phyloP scores from a whole-genome alignment of 2,329 filamentous ascomycete genomes.

The Neurospora crassa region DNA sequence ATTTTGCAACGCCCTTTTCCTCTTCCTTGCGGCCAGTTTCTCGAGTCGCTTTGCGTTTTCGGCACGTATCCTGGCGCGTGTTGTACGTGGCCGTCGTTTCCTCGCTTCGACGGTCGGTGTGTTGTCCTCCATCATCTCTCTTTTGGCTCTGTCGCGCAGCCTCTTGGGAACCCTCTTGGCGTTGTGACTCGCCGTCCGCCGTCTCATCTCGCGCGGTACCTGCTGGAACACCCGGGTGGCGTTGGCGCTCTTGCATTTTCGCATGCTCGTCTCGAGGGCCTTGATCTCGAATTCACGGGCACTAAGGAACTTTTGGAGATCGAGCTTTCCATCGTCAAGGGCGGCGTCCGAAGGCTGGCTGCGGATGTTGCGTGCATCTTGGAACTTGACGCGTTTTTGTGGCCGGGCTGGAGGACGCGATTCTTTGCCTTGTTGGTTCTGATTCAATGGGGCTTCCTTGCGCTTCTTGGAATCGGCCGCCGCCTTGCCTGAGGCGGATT shows the following conservation, averaged over 20 bases:
- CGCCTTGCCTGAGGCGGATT: conserved; percentile 6
- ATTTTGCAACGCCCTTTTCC: conserved; percentile 32
- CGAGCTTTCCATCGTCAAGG: conserved; percentile 65
- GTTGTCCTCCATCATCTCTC: conserved; percentile 80
- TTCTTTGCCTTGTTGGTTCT: conserved; percentile 2
- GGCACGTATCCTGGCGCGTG: conserved; percentile 53
- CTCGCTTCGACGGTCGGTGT: conserved; percentile 67
- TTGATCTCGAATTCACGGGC: conserved; percentile 84
- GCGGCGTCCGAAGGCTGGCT: conserved; percentile 41
- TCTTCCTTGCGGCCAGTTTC: conserved; percentile 48
- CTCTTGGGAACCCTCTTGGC: conserved; percentile 78
- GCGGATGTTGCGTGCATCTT: conserved; percentile 39
- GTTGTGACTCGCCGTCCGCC: conserved; percentile 91
- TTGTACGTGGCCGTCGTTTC: conserved; percentile 50
- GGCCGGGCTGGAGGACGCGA: conserved; percentile 14
- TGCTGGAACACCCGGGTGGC: conserved; percentile 78
- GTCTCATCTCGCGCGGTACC: conserved; percentile 73
- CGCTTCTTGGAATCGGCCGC: conserved; percentile 13
- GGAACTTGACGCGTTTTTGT: conserved; percentile 36
- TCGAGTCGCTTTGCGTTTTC: conserved; percentile 68
- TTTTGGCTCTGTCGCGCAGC: conserved; percentile 57
- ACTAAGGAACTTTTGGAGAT: conserved; percentile 74
- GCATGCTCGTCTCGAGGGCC: conserved; percentile 74
- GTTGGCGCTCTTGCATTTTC: conserved; percentile 52
- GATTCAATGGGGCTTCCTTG: conserved; percentile 13